Percentiles rank a stretch among this genome's conserved stretches.
These are phyloP conservation scores for Akanthomyces uredinophilus DNA, from an alignment of 2,329 filamentous ascomycete genomes.

Conservation along the genomic window DNA sequence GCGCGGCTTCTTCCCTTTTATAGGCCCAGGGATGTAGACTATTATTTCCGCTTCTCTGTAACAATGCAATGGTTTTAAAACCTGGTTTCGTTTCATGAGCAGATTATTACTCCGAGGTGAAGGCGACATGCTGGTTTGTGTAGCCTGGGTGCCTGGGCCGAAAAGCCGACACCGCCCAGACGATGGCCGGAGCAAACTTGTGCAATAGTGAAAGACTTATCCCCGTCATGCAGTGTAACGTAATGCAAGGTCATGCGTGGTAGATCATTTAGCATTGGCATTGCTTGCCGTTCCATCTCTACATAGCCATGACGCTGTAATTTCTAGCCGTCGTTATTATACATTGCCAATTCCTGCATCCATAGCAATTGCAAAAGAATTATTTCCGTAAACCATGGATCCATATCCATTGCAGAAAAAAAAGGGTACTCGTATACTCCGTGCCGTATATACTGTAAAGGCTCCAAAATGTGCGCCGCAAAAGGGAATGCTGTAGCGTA, in stretches of 20 bases:
- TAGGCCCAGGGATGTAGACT: background rate
- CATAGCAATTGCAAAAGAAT: background rate
- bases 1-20: background rate
- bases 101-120: too few species aligned
- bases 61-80: background rate
- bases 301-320: background rate
- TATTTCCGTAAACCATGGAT: background rate
- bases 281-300: background rate
- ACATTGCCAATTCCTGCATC: constrained; percentile 6
- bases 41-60: background rate
- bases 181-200: background rate
- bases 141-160: background rate
- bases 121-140: background rate
- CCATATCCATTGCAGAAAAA: background rate
- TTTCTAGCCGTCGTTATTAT: background rate
- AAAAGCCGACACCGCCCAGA: background rate
- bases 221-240: background rate
- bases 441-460: background rate
- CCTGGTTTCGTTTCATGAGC: background rate
- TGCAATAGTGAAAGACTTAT: background rate
- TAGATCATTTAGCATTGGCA: background rate
- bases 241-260: background rate
- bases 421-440: background rate
- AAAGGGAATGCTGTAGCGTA: background rate
- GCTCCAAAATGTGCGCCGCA: background rate